Base-by-base conservation (phyloP, 2,329 filamentous ascomycete genomes). In the Claviceps spartinae region DNA sequence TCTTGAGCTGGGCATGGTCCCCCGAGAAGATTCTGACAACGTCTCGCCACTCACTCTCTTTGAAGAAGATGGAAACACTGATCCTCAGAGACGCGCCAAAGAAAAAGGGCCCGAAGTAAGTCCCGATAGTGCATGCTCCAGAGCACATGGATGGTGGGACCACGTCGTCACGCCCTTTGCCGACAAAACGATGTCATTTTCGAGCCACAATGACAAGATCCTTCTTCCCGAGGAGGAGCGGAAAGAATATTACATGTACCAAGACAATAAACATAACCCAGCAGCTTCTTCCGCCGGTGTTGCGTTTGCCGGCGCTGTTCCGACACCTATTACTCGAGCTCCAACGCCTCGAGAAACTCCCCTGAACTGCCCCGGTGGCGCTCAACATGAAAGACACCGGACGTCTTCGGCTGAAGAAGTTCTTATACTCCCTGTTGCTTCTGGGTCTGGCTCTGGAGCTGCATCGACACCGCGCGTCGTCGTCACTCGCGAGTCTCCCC, bases 131-230 rank as follows among this genome's bases (percentile, higher is more conserved):
- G 78, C 77, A 30, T 75, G 72, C 43, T 75, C 78, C 11, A 75
- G 74, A 52, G 83, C 82, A 26, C 74, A 75, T 54, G 85, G 85
- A 20, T 89, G 85, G 85, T 89, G 85, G 85, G 86, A 87, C 59
- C 75, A 86, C 57, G 79, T 89, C 52, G 82, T 78, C 7, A 86
- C 85, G 1, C 85, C 85, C 0, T 88, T 88, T 60, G 59, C 67
- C 16, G 72, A 76, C 60, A 74, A 58, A 60, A 66, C 58, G 48
- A 59, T 68, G 14, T 73, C 72, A 40, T 72, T 75, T 22, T 67
- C 70, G 47, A 69, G 67, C 47, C 66, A 67, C 47, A 66, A 60
- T 58, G 52, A 64, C 48, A 65, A 61, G 51, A 50, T 56, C 26
- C 63, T 65, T 20, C 66, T 65, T 9, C 62, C 67, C 11, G 61